Percentiles rank a stretch among this genome's conserved stretches.
Conservation (phyloP, 257 asterid genomes). For the Nyctanthes arbortristis region DNA sequence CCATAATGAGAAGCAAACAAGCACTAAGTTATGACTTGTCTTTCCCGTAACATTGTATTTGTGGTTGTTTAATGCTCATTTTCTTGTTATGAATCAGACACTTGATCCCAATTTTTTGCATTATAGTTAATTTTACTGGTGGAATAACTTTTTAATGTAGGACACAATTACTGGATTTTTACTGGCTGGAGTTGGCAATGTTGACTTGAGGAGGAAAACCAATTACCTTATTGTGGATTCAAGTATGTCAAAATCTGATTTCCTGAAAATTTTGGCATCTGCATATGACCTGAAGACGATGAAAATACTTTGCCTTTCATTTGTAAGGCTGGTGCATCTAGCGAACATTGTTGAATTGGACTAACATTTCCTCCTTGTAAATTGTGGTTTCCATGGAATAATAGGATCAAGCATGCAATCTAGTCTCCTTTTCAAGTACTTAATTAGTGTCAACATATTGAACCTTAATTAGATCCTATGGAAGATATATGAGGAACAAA, state of each 20-base stretch:
- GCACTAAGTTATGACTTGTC: too few species aligned
- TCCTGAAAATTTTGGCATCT: conserved; percentile 7
- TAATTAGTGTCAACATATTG: not conserved
- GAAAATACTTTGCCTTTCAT: not conserved
- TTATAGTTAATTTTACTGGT: conserved; percentile 21
- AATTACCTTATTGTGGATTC: conserved; percentile 92
- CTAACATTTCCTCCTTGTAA: not conserved
- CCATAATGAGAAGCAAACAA: too few species aligned
- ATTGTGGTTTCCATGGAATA: not conserved
- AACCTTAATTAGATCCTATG: too few species aligned
- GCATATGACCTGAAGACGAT: not conserved
- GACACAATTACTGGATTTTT: conserved; percentile 89
- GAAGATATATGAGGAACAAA: too few species aligned
- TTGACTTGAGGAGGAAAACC: conserved; percentile 90
- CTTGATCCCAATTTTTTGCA: not conserved
- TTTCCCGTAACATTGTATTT: too few species aligned
- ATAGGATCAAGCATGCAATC: not conserved
- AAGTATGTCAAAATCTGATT: conserved; percentile 48
- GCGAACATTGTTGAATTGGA: not conserved
- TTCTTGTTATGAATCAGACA: not conserved
- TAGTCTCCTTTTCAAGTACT: not conserved
- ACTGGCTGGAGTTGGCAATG: conserved; percentile 98
- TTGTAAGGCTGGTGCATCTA: not conserved
- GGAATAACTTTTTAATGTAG: conserved; percentile 39
- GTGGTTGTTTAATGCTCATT: too few species aligned